These are phyloP conservation scores for Coniochaeta prunicola DNA, from an alignment of 2,329 filamentous ascomycete genomes.

Conservation along the genomic window DNA sequence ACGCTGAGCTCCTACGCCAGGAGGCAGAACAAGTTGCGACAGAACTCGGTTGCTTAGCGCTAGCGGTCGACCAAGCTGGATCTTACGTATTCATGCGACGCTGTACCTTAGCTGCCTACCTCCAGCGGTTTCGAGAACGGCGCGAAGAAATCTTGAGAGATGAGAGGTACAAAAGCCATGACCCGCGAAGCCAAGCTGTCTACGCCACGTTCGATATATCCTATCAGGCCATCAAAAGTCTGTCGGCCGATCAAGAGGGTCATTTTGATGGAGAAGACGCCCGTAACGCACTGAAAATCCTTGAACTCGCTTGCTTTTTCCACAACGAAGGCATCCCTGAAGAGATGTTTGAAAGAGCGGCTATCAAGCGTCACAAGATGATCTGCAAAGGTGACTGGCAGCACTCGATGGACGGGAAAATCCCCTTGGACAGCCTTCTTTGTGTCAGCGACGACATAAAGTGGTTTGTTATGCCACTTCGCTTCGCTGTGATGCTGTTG, in stretches of 20 bases:
- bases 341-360: conserved; percentile 10
- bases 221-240: conserved; percentile 10
- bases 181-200: conserved; percentile 11
- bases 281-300: conserved; percentile 14
- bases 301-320: conserved; percentile 20
- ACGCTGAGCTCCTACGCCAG: background rate
- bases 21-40: conserved; percentile 9
- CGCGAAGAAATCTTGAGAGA: conserved; percentile 9
- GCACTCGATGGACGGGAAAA: background rate
- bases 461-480: background rate
- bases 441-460: background rate
- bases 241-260: conserved; percentile 2
- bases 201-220: conserved; percentile 19
- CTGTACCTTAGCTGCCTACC: conserved; percentile 10
- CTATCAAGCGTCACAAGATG: background rate
- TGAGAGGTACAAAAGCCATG: conserved; percentile 6
- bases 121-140: conserved; percentile 5
- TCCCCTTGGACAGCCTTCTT: background rate
- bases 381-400: background rate
- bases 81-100: conserved; percentile 7
- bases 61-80: conserved; percentile 21
- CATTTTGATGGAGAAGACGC: conserved; percentile 7
- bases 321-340: conserved; percentile 15
- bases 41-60: conserved; percentile 17
- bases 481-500: background rate